Conservation (phyloP, 148 eudicot species). For the Rhododendron griersonianum region DNA sequence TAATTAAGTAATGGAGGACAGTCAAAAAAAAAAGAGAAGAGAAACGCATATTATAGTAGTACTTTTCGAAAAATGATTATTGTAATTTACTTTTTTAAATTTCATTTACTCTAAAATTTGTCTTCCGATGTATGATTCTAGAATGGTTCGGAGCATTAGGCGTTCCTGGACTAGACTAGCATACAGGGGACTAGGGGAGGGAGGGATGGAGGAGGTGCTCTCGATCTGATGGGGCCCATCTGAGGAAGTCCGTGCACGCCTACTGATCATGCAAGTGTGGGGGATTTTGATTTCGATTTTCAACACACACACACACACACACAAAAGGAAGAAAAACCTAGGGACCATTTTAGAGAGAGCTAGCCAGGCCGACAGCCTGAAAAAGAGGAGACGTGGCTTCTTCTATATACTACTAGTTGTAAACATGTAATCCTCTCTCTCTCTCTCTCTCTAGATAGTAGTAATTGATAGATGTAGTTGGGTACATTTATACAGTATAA, state of each 20-base stretch:
- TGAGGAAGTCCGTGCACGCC: neutral
- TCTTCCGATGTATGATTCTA: no score
- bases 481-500: no score
- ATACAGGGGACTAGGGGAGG: no score
- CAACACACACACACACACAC: no score
- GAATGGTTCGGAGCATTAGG: no score
- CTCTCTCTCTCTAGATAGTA: no score
- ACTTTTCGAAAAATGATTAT: neutral
- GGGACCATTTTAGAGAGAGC: conserved; percentile 9
- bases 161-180: no score
- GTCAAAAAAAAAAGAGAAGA: neutral
- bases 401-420: neutral
- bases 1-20: neutral
- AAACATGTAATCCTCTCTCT: neutral
- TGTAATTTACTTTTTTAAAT: neutral
- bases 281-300: neutral
- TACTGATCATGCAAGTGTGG: neutral
- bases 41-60: neutral
- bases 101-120: neutral
- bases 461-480: no score
- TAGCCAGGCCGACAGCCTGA: conserved; percentile 11
- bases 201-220: neutral
- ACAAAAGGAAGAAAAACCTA: neutral
- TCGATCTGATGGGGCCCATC: neutral
- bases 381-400: conserved; percentile 22